These are phyloP conservation scores for Trypanosoma mega DNA, from an alignment of 208 protist genomes.

Conservation along the genomic window DNA sequence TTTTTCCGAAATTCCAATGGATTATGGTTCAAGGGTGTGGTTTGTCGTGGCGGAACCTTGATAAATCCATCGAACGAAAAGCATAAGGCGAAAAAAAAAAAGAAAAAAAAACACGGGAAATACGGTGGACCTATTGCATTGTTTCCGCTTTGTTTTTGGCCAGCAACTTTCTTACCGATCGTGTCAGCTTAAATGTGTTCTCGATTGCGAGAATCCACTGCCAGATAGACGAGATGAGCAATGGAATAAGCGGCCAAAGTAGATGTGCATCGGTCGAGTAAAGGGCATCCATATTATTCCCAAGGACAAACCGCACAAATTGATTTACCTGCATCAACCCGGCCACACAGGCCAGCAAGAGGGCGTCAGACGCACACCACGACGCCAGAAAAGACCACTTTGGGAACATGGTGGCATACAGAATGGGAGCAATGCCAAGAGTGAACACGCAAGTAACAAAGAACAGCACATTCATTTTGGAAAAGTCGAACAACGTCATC, in stretches of 20 bases:
- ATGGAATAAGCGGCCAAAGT: constrained; percentile 49
- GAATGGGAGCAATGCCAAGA: constrained; percentile 38
- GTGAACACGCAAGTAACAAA: constrained; percentile 34
- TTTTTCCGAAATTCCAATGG: too few relatives aligned
- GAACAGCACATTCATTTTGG: too few relatives aligned
- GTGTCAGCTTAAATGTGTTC: not conserved
- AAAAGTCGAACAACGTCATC: constrained; percentile 30
- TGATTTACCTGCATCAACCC: constrained; percentile 90
- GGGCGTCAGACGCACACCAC: constrained; percentile 90
- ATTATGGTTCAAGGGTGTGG: too few relatives aligned
- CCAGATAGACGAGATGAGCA: constrained; percentile 24
- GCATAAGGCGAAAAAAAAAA: too few relatives aligned
- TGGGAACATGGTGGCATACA: constrained; percentile 33
- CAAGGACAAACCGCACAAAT: constrained; percentile 92
- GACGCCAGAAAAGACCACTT: constrained; percentile 55
- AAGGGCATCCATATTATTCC: constrained; percentile 32
- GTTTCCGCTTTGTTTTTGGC: too few relatives aligned
- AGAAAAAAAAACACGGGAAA: too few relatives aligned
- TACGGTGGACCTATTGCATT: too few relatives aligned
- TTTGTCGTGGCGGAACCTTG: too few relatives aligned
- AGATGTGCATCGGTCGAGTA: constrained; percentile 55
- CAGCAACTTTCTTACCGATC: not conserved
- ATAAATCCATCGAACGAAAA: too few relatives aligned
- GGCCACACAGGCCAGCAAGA: constrained; percentile 86
- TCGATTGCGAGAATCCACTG: constrained; percentile 19